Evolutionary conservation across 768 basidiomycete genomes (phyloP).

Genomic region (Lepiota venenata): DNA sequence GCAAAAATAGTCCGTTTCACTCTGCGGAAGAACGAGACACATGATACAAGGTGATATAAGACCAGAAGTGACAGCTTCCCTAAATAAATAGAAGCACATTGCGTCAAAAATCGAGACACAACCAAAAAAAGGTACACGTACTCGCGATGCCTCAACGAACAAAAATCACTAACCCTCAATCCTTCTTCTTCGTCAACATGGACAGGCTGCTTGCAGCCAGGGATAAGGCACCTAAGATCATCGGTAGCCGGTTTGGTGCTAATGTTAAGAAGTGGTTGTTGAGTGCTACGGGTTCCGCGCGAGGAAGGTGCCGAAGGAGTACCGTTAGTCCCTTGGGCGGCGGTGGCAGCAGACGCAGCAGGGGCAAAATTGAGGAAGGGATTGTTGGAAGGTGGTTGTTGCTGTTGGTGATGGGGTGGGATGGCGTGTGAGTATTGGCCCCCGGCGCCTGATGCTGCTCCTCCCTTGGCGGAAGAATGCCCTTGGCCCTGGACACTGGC

Average conservation of each 20-base stretch:
- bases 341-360: neutral
- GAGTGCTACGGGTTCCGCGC: constrained; percentile 25
- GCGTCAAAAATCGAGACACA: neutral
- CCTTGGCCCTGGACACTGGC: constrained; percentile 8
- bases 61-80: constrained; percentile 56
- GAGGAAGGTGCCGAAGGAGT: constrained; percentile 22
- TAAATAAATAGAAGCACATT: constrained; percentile 18
- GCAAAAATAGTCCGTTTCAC: constrained; percentile 61
- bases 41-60: constrained; percentile 57
- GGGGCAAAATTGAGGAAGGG: constrained; percentile 25
- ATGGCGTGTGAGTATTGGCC: constrained; percentile 8
- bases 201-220: constrained; percentile 54
- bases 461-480: neutral
- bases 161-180: constrained; percentile 48
- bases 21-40: constrained; percentile 60
- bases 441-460: neutral
- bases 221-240: constrained; percentile 47
- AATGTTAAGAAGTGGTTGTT: constrained; percentile 24
- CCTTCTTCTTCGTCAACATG: constrained; percentile 55
- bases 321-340: constrained; percentile 19
- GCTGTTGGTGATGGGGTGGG: constrained; percentile 13
- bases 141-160: constrained; percentile 62
- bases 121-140: constrained; percentile 29
- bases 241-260: constrained; percentile 33
- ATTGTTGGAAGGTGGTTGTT: constrained; percentile 25